Conservation (phyloP, 192 early-diverging fungal genomes). For the Coemansia sp. region DNA sequence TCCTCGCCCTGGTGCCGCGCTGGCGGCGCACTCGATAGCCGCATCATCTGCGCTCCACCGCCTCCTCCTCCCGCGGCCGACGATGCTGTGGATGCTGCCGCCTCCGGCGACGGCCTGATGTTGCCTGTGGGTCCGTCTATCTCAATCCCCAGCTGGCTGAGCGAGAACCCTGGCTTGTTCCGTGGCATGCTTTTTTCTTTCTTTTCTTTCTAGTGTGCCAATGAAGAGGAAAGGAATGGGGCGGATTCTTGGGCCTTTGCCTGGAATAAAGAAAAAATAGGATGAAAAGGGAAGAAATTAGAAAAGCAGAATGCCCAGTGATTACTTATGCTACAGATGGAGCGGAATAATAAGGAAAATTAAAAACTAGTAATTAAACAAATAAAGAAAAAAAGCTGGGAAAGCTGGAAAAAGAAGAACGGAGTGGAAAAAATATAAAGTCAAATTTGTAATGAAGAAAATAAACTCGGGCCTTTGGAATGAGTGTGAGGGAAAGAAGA, state of each 20-base stretch:
- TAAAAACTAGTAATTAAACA: too few relatives aligned
- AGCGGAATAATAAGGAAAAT: too few relatives aligned
- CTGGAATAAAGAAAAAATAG: too few relatives aligned
- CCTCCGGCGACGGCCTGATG: neutral
- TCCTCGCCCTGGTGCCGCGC: neutral
- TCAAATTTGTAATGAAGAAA: neutral
- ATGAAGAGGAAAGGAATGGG: too few relatives aligned
- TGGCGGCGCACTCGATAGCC: neutral
- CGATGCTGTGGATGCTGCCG: neutral
- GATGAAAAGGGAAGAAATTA: too few relatives aligned
- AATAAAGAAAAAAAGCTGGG: too few relatives aligned
- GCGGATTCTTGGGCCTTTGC: too few relatives aligned
- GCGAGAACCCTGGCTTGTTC: slow-evolving; percentile 44
- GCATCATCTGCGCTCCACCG: neutral
- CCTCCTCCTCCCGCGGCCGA: neutral
- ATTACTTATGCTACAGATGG: too few relatives aligned
- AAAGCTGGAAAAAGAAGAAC: too few relatives aligned
- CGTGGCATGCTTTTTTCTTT: slow-evolving; percentile 30
- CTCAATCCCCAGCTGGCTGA: slow-evolving; percentile 40
- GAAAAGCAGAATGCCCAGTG: too few relatives aligned
- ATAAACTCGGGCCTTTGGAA: too few relatives aligned
- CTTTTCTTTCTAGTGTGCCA: neutral
- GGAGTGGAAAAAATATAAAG: neutral
- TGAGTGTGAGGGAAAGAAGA: neutral
- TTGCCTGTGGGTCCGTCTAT: slow-evolving; percentile 14